Evolutionary conservation across 805 yeast genomes (phyloP).

Genomic region (Candida hungchunana): DNA sequence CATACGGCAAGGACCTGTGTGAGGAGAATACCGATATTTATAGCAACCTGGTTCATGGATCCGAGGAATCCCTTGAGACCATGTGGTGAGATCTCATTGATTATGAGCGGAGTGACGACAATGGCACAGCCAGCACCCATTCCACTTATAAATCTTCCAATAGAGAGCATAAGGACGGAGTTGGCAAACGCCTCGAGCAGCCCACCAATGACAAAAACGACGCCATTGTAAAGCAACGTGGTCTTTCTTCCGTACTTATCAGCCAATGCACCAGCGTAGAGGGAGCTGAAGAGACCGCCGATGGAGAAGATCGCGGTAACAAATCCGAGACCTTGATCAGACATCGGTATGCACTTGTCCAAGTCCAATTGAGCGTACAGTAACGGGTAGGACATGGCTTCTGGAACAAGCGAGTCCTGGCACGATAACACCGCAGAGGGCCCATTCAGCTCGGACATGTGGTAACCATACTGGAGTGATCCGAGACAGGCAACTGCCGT

Average conservation of each 20-base stretch:
- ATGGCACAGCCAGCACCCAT: slow-evolving; percentile 84
- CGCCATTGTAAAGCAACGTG: slow-evolving; percentile 47
- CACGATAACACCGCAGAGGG: slow-evolving; percentile 74
- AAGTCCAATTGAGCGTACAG: slow-evolving; percentile 37
- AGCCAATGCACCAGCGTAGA: slow-evolving; percentile 61
- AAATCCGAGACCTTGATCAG: slow-evolving; percentile 57
- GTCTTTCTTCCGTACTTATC: slow-evolving; percentile 61
- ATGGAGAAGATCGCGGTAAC: slow-evolving; percentile 76
- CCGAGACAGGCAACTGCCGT: slow-evolving; percentile 66
- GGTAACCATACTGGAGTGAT: slow-evolving; percentile 88
- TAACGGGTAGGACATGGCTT: slow-evolving; percentile 22
- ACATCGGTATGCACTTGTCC: slow-evolving; percentile 53
- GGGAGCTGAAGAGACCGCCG: slow-evolving; percentile 79
- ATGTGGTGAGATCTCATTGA: slow-evolving; percentile 76
- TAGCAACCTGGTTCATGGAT: slow-evolving; percentile 81
- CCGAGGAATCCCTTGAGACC: slow-evolving; percentile 74
- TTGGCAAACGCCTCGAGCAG: slow-evolving; percentile 49
- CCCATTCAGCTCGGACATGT: slow-evolving; percentile 91
- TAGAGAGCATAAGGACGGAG: slow-evolving; percentile 37
- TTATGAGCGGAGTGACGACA: slow-evolving; percentile 78
- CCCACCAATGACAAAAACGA: slow-evolving; percentile 58
- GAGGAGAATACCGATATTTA: slow-evolving; percentile 77
- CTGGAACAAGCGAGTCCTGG: slow-evolving; percentile 25
- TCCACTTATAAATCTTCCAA: slow-evolving; percentile 79
- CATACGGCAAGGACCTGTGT: slow-evolving; percentile 72